Evolutionary conservation across 2,329 filamentous ascomycete species (phyloP).

Genomic region (Periglandula ipomoeae): DNA sequence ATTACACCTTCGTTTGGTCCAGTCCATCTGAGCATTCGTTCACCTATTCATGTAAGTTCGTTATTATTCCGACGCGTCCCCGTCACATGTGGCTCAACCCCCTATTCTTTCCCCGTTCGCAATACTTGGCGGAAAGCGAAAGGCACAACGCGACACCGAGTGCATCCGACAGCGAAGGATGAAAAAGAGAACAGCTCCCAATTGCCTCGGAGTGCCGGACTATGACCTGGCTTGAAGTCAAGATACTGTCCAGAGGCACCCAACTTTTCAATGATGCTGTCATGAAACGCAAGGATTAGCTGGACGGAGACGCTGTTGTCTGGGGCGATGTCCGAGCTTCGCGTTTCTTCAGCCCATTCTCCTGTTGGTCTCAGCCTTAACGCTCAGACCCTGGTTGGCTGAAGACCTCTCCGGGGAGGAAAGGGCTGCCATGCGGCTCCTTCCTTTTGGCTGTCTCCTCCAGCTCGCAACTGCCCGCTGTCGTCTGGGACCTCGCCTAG

Average conservation of each 20-base stretch:
- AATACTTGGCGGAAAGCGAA: too few relatives aligned
- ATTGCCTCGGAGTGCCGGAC: too few relatives aligned
- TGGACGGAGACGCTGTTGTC: neutral
- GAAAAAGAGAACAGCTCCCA: too few relatives aligned
- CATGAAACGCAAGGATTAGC: too few relatives aligned
- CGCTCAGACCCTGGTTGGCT: neutral
- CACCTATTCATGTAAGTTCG: neutral
- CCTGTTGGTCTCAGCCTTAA: neutral
- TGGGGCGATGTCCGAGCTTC: neutral
- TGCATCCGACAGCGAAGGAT: too few relatives aligned
- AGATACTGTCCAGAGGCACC: too few relatives aligned
- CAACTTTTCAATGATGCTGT: too few relatives aligned
- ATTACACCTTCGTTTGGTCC: constrained; percentile 2
- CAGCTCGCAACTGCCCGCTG: neutral
- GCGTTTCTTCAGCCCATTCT: neutral
- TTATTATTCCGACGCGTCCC: neutral
- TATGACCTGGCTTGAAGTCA: too few relatives aligned
- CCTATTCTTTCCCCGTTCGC: neutral
- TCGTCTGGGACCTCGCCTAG: neutral
- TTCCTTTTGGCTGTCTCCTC: neutral
- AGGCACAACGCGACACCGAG: too few relatives aligned
- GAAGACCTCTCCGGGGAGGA: neutral
- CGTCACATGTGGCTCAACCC: neutral
- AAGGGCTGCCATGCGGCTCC: neutral
- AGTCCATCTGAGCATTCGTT: neutral